Evolutionary conservation across 768 basidiomycete species (phyloP).

Genomic region (Infundibulicybe gibba): DNA sequence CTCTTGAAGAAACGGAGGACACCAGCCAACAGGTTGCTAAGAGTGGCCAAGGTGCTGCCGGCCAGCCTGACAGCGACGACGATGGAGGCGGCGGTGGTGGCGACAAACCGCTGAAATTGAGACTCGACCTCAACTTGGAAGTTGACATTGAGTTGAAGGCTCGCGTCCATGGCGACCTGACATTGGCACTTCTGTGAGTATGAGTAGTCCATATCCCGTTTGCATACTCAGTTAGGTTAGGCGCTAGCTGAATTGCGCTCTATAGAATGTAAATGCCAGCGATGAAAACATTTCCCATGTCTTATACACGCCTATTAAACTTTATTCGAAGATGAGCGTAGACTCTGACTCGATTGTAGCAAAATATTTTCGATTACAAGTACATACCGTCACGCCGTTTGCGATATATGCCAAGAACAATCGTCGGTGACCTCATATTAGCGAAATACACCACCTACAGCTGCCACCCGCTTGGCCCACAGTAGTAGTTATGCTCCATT

Average conservation of each 20-base stretch:
- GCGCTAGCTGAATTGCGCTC: not conserved
- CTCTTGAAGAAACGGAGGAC: not conserved
- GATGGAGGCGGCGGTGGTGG: not conserved
- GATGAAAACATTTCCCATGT: no score
- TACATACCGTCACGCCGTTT: no score
- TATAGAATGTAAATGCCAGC: not conserved
- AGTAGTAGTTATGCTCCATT: no score
- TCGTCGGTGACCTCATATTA: no score
- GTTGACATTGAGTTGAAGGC: conserved; percentile 11
- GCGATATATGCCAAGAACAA: no score
- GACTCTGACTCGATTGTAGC: no score
- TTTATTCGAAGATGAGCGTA: no score
- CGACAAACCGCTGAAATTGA: conserved; percentile 5
- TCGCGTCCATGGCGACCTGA: conserved; percentile 10
- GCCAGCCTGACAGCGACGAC: not conserved
- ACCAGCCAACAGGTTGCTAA: not conserved
- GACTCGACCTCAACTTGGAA: conserved; percentile 11
- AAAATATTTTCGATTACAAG: no score
- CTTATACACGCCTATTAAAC: no score
- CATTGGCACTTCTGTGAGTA: conserved; percentile 10
- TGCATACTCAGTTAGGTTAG: not conserved
- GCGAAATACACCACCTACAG: no score
- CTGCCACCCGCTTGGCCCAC: no score
- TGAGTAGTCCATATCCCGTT: not conserved
- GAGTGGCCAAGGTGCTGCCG: not conserved